phyloP scores from a whole-genome alignment of 2,329 filamentous ascomycete species.

The Sclerotinia minor region DNA sequence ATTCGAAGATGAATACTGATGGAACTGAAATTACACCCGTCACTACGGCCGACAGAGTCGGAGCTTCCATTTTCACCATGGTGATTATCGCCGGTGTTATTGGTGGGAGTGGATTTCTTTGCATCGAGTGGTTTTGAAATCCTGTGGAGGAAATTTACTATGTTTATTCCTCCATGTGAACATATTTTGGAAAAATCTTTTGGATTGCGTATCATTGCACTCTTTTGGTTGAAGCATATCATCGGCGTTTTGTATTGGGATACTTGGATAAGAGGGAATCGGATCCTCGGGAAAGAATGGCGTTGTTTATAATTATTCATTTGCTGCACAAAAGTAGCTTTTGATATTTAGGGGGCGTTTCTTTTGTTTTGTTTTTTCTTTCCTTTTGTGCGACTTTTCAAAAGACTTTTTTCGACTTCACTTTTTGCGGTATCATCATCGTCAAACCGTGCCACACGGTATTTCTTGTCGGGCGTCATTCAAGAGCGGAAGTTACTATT shows the following conservation, averaged over 20 bases:
- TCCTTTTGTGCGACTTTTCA: neutral
- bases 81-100: slow-evolving; percentile 53
- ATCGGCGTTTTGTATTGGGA: slow-evolving; percentile 5
- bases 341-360: neutral
- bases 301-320: neutral
- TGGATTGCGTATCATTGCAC: neutral
- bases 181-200: neutral
- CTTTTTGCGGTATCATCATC: too few species aligned
- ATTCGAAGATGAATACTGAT: slow-evolving; percentile 15
- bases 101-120: slow-evolving; percentile 56
- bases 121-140: slow-evolving; percentile 34
- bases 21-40: slow-evolving; percentile 29
- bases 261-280: neutral
- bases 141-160: slow-evolving; percentile 10
- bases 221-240: neutral
- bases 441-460: neutral
- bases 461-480: neutral
- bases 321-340: neutral
- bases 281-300: neutral
- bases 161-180: slow-evolving; percentile 10
- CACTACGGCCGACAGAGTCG: slow-evolving; percentile 61
- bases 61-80: slow-evolving; percentile 65
- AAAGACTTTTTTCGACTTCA: neutral
- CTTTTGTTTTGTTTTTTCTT: neutral
- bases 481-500: neutral